Evolutionary conservation across 495 filamentous ascomycete species (phyloP), one percentile per base, ranked within the genome.

Genomic region (Penicillium malachiteum): DNA sequence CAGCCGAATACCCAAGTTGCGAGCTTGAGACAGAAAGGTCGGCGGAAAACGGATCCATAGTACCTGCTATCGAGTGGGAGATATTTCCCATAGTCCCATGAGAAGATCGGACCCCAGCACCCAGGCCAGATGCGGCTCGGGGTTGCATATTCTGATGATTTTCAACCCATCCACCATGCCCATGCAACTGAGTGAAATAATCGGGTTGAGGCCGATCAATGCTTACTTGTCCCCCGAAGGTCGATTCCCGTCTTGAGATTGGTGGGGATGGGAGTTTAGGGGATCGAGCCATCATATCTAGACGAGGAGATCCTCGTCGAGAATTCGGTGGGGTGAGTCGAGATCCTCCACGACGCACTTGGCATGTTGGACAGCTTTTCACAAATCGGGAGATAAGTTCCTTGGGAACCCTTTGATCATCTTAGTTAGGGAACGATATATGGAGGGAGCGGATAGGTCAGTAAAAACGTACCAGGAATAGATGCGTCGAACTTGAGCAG

Each of bases 311-410:
- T 48, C 69, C 61, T 59, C 67, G 68, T 41, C 73, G 66, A 16
- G 76, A 79, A 61, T 71, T 74, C 35, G 76, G 74, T 10, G 76
- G 76, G 26, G 75, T 76, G 39, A 78, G 56, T 7, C 73, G 74
- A 37, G 74, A 68, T n/a, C 71, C 73, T 16, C 75, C 72, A 30
- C 76, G 72, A 13, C 76, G 76, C 12, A 75, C 71, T 53, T 77
- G 75, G 48, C 76, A 79, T 6, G 76, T 82, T 38, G 80, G 80
- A 31, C 80, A 83, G 37, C 79, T 79, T 51, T 80, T 79, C 33
- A 83, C 80, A 51, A 82, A 83, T 14, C 80, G 80, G 14, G 80
- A 80, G 58, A 83, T 83, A 14, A 83, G 69, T 56, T 83, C 80
- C 57, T 83, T 83, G 3, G 80, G 80, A 5, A 82, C 80, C 80